A percentile compares a stretch with the other conserved stretches of the same genome.
Evolutionary conservation across 257 asterid species (phyloP).

Genomic region (Nicotiana paniculata): DNA sequence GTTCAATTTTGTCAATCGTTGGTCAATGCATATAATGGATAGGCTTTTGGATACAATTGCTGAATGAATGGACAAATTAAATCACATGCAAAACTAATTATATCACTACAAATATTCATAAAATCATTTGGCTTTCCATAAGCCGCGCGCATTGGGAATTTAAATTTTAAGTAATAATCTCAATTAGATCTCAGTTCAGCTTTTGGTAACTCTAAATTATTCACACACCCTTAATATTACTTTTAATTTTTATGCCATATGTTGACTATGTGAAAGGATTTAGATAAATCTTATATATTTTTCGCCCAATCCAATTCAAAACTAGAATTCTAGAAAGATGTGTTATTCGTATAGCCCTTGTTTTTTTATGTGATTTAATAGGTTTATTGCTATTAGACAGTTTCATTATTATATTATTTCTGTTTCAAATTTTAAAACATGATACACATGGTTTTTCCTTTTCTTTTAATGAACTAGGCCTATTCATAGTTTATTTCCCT

Average conservation of each 20-base stretch:
- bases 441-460: neutral
- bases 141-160: neutral
- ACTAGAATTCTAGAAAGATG: too few species aligned
- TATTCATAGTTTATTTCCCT: neutral
- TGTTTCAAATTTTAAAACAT: neutral
- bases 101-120: neutral
- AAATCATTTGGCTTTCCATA: neutral
- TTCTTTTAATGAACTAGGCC: neutral
- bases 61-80: neutral
- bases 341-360: neutral
- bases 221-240: too few species aligned
- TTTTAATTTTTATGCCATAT: too few species aligned
- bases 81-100: neutral
- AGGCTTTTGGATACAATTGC: neutral
- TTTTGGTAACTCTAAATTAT: neutral
- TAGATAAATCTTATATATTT: too few species aligned
- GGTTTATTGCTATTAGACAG: neutral
- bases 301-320: too few species aligned
- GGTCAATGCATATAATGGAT: neutral
- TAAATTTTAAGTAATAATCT: neutral
- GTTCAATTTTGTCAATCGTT: neutral
- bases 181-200: neutral
- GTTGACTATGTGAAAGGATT: too few species aligned
- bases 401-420: neutral
- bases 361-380: neutral